These are phyloP conservation scores for Penicillium sp. DNA, from an alignment of 2,329 filamentous ascomycete genomes.

Conservation along the genomic window DNA sequence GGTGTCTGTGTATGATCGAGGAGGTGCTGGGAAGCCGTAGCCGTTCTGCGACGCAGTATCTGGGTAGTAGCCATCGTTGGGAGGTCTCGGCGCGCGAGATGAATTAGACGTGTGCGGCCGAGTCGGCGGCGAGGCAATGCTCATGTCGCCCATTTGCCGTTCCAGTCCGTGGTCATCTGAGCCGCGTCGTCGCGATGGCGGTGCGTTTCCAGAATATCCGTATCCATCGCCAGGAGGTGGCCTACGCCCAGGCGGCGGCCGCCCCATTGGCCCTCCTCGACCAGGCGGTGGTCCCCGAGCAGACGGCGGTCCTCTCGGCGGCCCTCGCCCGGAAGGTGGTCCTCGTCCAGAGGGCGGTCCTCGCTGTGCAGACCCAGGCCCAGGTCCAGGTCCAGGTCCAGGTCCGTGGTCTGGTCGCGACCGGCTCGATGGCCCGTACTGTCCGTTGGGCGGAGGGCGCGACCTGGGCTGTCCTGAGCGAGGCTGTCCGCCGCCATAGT, in stretches of 20 bases:
- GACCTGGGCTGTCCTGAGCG: conserved; percentile 8
- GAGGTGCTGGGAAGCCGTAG: conserved; percentile 13
- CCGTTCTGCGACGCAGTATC: neutral
- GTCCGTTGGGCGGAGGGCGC: conserved; percentile 12
- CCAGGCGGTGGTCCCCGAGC: conserved; percentile 11
- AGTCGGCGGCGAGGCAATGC: conserved; percentile 24
- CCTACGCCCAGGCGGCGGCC: conserved; percentile 28
- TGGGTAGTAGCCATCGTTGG: conserved; percentile 17
- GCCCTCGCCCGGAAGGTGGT: neutral
- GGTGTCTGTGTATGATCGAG: conserved; percentile 24
- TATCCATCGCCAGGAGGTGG: conserved; percentile 32
- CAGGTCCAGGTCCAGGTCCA: too few species aligned
- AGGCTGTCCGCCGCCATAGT: neutral
- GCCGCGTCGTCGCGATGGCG: conserved; percentile 30
- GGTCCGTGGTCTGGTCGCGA: neutral
- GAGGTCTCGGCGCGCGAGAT: conserved; percentile 27
- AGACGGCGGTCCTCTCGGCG: conserved; percentile 13
- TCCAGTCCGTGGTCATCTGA: conserved; percentile 32
- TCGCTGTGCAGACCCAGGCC: too few species aligned
- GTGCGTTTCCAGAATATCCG: conserved; percentile 22
- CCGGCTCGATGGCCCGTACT: conserved; percentile 1
- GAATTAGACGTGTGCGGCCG: conserved; percentile 39
- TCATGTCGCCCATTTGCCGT: conserved; percentile 38
- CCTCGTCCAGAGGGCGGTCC: neutral
- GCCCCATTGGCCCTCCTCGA: conserved; percentile 17